Base-by-base conservation (phyloP, 2,329 filamentous ascomycete species). In the Fusarium nelsonii region DNA sequence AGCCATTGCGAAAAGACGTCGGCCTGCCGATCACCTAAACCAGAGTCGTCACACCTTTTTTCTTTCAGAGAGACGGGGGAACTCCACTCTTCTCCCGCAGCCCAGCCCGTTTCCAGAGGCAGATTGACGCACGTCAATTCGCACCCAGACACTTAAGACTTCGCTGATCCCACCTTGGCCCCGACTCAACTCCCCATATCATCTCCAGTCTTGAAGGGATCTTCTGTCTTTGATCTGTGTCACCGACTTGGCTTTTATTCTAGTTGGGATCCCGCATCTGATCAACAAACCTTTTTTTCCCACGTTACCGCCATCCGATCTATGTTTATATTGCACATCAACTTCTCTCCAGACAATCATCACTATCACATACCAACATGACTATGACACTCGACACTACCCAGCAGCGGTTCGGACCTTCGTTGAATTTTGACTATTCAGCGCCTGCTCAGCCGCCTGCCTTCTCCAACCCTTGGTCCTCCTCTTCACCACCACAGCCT, bases 341-440 rank as follows among this genome's bases (percentile, higher is more conserved):
- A 43, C 63, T 34, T 33, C 60, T 62, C 56, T 63, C 40, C 34
- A 65, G 64, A 34, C 23, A 33, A 70, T 62, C 58, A 63, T 58
- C 64, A 46, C 57, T 52, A 58, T 56, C 43, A 58, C 46, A 63
- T 63, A 57, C 72, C 83, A 89, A 81, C 81, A 97, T 97, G 94
- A 96, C 93, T 83, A 97, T 97, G 93, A 92, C 94, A 81, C 89
- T 97, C 84, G 93, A 97, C 84, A 89, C 90, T 77, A 92, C 94
- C 81, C 93, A 95, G 83, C 92, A 90, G 84, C 88, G 89, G 80
- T 92, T 91, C 83, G 92, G 87, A 77, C 88, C 86, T 77, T 82
- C 87, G 78, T 81, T 97, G 84, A 89, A 88, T 80, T 96, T 95
- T 84, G 92, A 95, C 79, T 93, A 92, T 81, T 81, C 84, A 63